phyloP scores from a whole-genome alignment of 148 eudicot species.

The Chenopodium formosanum region DNA sequence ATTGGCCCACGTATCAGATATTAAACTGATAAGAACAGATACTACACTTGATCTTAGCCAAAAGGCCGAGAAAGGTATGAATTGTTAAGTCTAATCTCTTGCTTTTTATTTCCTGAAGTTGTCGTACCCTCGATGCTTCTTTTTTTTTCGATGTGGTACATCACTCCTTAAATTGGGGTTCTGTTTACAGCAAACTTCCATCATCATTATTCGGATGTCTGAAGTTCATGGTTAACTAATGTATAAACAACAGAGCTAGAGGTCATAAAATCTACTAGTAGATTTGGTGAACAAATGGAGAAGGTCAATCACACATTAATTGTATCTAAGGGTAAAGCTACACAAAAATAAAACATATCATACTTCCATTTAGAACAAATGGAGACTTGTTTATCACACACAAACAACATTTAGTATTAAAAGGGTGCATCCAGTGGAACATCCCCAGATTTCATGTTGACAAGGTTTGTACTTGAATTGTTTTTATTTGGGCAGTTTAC shows the following conservation, averaged over 20 bases:
- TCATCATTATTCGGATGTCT: too few relatives aligned
- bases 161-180: background rate
- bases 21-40: constrained; percentile 91
- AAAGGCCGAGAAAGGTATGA: constrained; percentile 44
- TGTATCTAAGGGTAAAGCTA: background rate
- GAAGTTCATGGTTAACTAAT: too few relatives aligned
- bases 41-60: constrained; percentile 93
- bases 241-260: background rate
- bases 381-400: background rate
- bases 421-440: too few relatives aligned
- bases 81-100: too few relatives aligned
- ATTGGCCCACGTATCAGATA: constrained; percentile 64
- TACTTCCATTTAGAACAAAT: background rate
- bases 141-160: background rate
- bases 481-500: too few relatives aligned
- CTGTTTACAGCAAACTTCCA: background rate
- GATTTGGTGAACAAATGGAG: background rate
- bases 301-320: background rate
- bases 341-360: background rate
- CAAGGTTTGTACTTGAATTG: too few relatives aligned
- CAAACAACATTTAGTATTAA: background rate
- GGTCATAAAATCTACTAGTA: background rate
- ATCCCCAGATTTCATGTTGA: too few relatives aligned
- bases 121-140: background rate
- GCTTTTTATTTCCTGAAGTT: background rate